Base-by-base conservation (phyloP, 2,329 filamentous ascomycete species). In the Aureobasidium leucospermi region DNA sequence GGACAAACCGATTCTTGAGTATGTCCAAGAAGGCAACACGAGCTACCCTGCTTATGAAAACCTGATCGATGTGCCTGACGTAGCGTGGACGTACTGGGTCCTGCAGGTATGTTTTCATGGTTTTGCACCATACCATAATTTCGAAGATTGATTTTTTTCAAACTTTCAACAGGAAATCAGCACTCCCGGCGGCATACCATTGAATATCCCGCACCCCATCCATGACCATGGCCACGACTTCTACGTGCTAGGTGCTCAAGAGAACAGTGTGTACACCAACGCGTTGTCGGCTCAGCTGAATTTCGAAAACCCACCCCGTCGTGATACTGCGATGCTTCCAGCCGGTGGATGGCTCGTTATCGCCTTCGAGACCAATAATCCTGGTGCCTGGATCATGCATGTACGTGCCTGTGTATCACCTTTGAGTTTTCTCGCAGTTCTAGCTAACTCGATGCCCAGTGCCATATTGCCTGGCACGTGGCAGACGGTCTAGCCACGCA, bases 311-410 rank as follows among this genome's bases (percentile, higher is more conserved):
- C 75, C 75, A 1, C 65, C 72, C 2, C 68, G 75, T 6, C 66
- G 75, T 15, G 75, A 77, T 61, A 70, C 71, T 3, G 72, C 73
- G 1, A 71, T 75, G 69, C 64, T 77, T 29, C 69, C 69, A 1
- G 65, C 66, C 1, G 65, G 62, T 48, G 74, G 75, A 1, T 75
- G 71, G 66, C 61, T 77, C 43, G 70, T 74, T 9, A 51, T 77
- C 16, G 75, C 74, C 16, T 76, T 75, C 62, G 64, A 69, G 59
- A 72, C 70, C 29, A 71, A 76, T 60, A 78, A 78, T 61, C 74
- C 75, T 1, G 75, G 75, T 6, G 69, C 73, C 1, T 77, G 75
- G 75, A 41, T 59, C 16, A 56, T 59, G 48, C 60, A 61, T 47
- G 23, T 23, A 42, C 19, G 23, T 23, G 23, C 23, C 23, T 23